Evolutionary conservation across 352 stramenopile genomes (phyloP).

Genomic region (Thraustotheca clavata): DNA sequence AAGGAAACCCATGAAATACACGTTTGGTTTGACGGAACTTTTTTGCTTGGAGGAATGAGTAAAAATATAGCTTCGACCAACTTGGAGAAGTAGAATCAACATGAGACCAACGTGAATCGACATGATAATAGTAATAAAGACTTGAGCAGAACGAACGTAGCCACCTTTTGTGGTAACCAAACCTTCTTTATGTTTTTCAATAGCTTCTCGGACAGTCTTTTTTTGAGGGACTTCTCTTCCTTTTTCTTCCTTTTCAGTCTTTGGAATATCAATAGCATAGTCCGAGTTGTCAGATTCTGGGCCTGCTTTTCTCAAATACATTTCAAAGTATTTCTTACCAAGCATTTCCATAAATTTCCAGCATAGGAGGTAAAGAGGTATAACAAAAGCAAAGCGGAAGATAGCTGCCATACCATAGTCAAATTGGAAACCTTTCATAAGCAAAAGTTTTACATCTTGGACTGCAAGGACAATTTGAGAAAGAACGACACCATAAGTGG

Average conservation of each 20-base stretch:
- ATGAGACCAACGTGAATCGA: constrained; percentile 59
- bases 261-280: constrained; percentile 20
- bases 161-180: constrained; percentile 62
- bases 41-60: constrained; percentile 22
- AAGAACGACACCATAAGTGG: constrained; percentile 53
- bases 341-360: constrained; percentile 73
- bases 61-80: constrained; percentile 20
- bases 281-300: constrained; percentile 12
- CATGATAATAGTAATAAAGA: constrained; percentile 67
- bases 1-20: constrained; percentile 79
- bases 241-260: constrained; percentile 29
- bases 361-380: constrained; percentile 58
- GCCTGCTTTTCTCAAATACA: constrained; percentile 9
- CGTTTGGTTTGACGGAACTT: constrained; percentile 44
- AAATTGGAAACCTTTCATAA: constrained; percentile 54
- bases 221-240: constrained; percentile 37
- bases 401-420: constrained; percentile 42
- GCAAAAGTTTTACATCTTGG: constrained; percentile 58
- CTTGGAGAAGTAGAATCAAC: constrained; percentile 52
- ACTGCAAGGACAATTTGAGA: constrained; percentile 66
- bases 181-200: constrained; percentile 41
- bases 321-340: constrained; percentile 49
- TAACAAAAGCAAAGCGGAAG: constrained; percentile 57
- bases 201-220: constrained; percentile 37
- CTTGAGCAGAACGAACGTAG: constrained; percentile 69